A percentile compares a stretch with the other conserved stretches of the same genome.
These are phyloP conservation scores for Acanthamoeba sp. DNA, from an alignment of 208 protist species.

Conservation along the genomic window DNA sequence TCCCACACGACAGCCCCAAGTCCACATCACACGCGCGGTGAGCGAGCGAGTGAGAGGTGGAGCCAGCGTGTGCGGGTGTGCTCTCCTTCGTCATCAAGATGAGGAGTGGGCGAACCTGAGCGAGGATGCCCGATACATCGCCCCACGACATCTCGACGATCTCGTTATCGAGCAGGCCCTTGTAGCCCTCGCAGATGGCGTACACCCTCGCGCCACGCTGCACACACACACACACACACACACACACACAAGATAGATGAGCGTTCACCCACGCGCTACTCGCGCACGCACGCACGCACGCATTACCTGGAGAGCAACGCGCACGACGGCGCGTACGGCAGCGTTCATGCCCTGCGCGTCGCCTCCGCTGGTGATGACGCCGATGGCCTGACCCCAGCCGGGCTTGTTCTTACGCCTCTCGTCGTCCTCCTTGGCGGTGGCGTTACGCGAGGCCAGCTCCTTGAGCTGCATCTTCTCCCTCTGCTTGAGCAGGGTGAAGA, in stretches of 20 bases:
- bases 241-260: not conserved
- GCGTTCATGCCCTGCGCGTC: slow-evolving; percentile 89
- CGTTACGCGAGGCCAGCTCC: not conserved
- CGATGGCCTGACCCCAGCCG: slow-evolving; percentile 77
- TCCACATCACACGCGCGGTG: not conserved
- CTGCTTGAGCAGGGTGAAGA: slow-evolving; percentile 48
- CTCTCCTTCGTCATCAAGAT: too few species aligned
- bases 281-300: not conserved
- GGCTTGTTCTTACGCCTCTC: not conserved
- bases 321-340: slow-evolving; percentile 85
- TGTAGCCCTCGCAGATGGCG: slow-evolving; percentile 85
- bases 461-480: slow-evolving; percentile 17
- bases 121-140: slow-evolving; percentile 82
- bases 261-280: too few species aligned
- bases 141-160: slow-evolving; percentile 83
- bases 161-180: slow-evolving; percentile 84
- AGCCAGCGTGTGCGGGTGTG: too few species aligned
- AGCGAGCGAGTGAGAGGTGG: not conserved
- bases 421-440: not conserved
- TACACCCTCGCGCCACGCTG: slow-evolving; percentile 77
- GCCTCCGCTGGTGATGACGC: slow-evolving; percentile 86
- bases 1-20: not conserved
- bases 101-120: slow-evolving; percentile 61
- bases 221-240: not conserved
- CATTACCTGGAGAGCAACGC: slow-evolving; percentile 59